Conservation (phyloP, 2,329 filamentous ascomycete species). For the Colletotrichum filicis region DNA sequence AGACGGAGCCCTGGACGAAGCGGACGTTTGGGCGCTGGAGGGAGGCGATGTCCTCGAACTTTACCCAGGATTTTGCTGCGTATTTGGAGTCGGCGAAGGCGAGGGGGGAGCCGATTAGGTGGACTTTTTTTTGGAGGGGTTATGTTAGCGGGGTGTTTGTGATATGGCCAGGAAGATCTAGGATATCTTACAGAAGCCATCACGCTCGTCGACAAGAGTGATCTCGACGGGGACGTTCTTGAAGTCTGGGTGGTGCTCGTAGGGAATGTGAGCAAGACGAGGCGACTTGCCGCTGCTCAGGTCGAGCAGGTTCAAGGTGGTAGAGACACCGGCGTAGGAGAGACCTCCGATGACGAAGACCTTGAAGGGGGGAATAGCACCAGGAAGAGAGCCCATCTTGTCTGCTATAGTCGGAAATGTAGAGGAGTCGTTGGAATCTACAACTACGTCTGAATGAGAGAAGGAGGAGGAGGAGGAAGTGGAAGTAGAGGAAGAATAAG, state of each 20-base stretch:
- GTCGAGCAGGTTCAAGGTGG: conserved; percentile 75
- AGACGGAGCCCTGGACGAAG: conserved; percentile 74
- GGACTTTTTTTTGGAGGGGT: conserved; percentile 64
- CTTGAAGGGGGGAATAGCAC: conserved; percentile 53
- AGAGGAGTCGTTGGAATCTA: neutral
- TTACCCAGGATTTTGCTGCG: conserved; percentile 76
- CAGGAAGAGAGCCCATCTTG: conserved; percentile 36
- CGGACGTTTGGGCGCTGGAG: conserved; percentile 71
- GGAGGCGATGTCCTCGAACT: conserved; percentile 73
- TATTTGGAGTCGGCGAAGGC: conserved; percentile 73
- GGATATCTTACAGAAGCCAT: conserved; percentile 87
- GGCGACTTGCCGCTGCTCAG: conserved; percentile 66
- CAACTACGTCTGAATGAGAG: neutral
- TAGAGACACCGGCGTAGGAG: conserved; percentile 77
- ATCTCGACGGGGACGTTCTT: conserved; percentile 71
- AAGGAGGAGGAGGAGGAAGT: neutral
- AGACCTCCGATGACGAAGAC: conserved; percentile 74
- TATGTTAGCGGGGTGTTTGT: conserved; percentile 16
- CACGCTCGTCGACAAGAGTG: conserved; percentile 81
- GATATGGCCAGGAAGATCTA: too few relatives aligned
- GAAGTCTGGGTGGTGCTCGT: conserved; percentile 51
- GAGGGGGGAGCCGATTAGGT: conserved; percentile 80
- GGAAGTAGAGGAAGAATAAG: neutral
- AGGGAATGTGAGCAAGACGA: conserved; percentile 53
- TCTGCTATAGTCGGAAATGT: neutral